Conservation (phyloP, 176 grass and related monocot species). For the Oryza brachyantha region DNA sequence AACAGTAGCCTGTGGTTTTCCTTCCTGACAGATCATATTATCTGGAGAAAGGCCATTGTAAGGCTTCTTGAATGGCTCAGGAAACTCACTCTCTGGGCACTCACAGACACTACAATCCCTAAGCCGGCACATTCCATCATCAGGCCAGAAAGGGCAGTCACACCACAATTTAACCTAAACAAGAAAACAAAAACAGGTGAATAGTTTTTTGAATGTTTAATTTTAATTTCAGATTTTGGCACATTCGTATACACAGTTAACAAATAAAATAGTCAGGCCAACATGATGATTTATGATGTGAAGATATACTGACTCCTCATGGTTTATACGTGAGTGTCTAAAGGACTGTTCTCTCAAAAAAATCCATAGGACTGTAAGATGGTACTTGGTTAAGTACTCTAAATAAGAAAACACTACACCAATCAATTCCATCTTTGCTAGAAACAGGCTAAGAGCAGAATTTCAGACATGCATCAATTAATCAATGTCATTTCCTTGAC, state of each 20-base stretch:
- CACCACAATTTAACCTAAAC: slow-evolving; percentile 94
- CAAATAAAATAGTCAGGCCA: background rate
- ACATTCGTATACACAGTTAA: background rate
- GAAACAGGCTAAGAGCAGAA: background rate
- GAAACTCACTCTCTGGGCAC: slow-evolving; percentile 93
- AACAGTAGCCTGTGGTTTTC: slow-evolving; percentile 81
- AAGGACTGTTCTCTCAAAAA: no score
- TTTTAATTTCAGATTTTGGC: background rate
- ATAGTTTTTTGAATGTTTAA: background rate
- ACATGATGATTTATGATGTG: background rate
- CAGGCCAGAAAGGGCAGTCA: slow-evolving; percentile 95
- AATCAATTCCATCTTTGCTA: background rate
- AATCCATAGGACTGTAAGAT: background rate
- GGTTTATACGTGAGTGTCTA: background rate
- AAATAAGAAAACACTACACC: background rate
- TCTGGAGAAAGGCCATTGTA: slow-evolving; percentile 49
- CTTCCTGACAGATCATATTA: slow-evolving; percentile 79
- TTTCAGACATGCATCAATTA: background rate
- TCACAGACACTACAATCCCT: slow-evolving; percentile 93
- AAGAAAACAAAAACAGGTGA: slow-evolving; percentile 13
- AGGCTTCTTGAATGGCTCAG: slow-evolving; percentile 77
- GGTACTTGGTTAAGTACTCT: background rate
- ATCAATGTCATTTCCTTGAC: background rate
- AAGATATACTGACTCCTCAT: background rate
- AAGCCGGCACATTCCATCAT: slow-evolving; percentile 90